Evolutionary conservation across 257 asterid genomes (phyloP).

Genomic region (Petunia secreta): DNA sequence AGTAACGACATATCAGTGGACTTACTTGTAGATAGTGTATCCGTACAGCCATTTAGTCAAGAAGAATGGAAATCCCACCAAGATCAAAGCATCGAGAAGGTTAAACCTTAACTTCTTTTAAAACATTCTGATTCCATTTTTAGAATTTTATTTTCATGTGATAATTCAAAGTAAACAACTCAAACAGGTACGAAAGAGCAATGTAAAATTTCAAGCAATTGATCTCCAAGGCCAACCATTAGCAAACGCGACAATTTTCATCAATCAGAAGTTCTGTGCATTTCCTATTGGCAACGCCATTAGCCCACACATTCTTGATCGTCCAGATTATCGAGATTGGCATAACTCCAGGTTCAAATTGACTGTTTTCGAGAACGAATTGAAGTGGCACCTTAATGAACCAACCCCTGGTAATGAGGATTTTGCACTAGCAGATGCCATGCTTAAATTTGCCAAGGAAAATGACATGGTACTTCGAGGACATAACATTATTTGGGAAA

Average conservation of each 20-base stretch:
- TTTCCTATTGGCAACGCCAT: slow-evolving; percentile 56
- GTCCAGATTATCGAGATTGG: slow-evolving; percentile 43
- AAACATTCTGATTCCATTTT: background rate
- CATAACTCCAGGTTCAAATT: slow-evolving; percentile 31
- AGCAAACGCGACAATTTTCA: slow-evolving; percentile 39
- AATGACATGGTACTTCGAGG: slow-evolving; percentile 33
- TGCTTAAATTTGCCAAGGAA: slow-evolving; percentile 28
- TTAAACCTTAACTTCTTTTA: background rate
- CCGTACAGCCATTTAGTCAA: slow-evolving; percentile 43
- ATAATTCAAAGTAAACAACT: background rate
- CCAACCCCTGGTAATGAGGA: background rate
- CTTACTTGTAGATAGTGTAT: slow-evolving; percentile 34
- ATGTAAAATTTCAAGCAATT: slow-evolving; percentile 41
- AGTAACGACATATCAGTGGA: slow-evolving; percentile 14
- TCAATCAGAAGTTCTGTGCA: slow-evolving; percentile 41
- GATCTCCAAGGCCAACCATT: slow-evolving; percentile 34
- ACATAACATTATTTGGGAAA: slow-evolving; percentile 41
- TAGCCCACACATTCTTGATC: slow-evolving; percentile 38
- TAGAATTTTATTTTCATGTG: background rate
- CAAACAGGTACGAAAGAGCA: slow-evolving; percentile 45
- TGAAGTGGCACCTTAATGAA: slow-evolving; percentile 26
- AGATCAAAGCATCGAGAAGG: slow-evolving; percentile 29
- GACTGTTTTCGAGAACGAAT: slow-evolving; percentile 37
- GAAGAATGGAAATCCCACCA: slow-evolving; percentile 45
- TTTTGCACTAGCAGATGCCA: slow-evolving; percentile 25